These are phyloP conservation scores for Ceratocystis colombiana DNA, from an alignment of 2,329 filamentous ascomycete genomes.

Conservation along the genomic window DNA sequence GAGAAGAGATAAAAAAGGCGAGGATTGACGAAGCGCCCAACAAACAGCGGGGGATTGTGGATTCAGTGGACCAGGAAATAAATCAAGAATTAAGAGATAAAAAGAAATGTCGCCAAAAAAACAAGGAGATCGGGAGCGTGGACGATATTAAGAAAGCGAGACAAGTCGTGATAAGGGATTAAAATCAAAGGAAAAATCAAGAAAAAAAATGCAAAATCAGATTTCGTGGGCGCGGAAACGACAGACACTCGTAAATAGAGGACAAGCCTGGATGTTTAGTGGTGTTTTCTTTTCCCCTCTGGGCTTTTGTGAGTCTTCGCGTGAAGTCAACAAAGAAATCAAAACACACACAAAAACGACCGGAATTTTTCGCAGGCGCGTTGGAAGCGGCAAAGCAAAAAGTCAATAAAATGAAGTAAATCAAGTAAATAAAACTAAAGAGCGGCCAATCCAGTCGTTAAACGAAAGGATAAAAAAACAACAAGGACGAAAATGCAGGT, in stretches of 20 bases:
- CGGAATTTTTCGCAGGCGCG: constrained; percentile 6
- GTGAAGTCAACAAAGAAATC: constrained; percentile 13
- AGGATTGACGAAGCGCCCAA: neutral
- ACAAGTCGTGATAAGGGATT: constrained; percentile 9
- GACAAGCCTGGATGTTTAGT: neutral
- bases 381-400: constrained; percentile 11
- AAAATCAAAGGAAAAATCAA: neutral
- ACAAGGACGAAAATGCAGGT: constrained; percentile 15
- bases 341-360: neutral
- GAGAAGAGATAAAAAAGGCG: neutral
- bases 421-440: constrained; percentile 9
- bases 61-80: constrained; percentile 1
- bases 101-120: neutral
- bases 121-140: neutral
- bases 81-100: constrained; percentile 10
- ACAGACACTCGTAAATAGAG: neutral
- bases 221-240: neutral
- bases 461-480: constrained; percentile 13
- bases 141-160: constrained; percentile 11
- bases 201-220: neutral
- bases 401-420: neutral
- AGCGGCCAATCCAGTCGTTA: constrained; percentile 16
- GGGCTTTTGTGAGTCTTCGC: neutral
- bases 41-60: neutral
- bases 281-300: too few species aligned